Base-by-base conservation (phyloP, 768 basidiomycete species). In the Dioszegia crocea region DNA sequence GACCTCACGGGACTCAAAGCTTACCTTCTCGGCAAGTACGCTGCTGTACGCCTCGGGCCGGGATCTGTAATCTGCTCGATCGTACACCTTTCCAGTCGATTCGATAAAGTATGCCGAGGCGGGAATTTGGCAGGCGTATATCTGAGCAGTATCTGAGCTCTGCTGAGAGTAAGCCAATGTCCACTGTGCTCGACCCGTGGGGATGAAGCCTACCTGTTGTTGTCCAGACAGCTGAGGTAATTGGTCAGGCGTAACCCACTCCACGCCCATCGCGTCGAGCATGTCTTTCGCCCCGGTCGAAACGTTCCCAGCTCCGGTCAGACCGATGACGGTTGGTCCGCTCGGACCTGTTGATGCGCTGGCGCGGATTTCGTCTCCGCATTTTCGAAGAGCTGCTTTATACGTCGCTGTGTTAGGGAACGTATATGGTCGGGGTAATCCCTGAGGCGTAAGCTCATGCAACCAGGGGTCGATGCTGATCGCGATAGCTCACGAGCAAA, bases 261-360 rank as follows among this genome's bases (percentile, higher is more conserved):
- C 77, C 17, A 87, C 82, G 0, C 88, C 89, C 3, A 94, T 80
- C 59, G 89, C 86, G 0, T 80, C 63, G 4, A 94, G 77, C 60
- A 89, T 86, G 10, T 84, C 85, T 11, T 88, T 79, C 26, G 84
- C 85, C 8, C 92, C 92, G 62, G 85, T 79, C 0, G 90, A 82
- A 0, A 96, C 92, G 53, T 91, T 88, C 12, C 92, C 92, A 2
- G 80, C 83, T 11, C 91, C 91, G 23, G 90, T 92, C 43, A 93
- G 70, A 17, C 89, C 88, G 51, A 91, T 82, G 0, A 92, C 82
- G 33, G 89, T 83, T 0, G 92, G 91, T 2, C 88, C 90, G 0
- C 87, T 79, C 9, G 78, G 77, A n/a, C 75, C 74, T 4, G 87
- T 79, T 33, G 48, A 27, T 0, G 43, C n/a, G 5, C 38, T 19